Evolutionary conservation across 176 grass and related monocot genomes (phyloP), one percentile per base, ranked within the genome.

Genomic region (Stipa capillata): DNA sequence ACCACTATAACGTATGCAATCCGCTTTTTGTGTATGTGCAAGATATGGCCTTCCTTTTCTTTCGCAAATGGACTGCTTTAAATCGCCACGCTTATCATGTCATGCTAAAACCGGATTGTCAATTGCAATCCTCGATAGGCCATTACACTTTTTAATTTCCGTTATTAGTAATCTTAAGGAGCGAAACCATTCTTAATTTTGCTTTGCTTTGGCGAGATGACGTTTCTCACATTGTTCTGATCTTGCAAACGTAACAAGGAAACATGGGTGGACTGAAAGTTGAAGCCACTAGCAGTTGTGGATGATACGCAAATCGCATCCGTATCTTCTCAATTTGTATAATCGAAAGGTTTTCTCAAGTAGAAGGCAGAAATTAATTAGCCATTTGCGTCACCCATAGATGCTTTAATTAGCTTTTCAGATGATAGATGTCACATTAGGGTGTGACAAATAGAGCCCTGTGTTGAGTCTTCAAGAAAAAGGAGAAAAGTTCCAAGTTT

Each of bases 281-380:
- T 81, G 53, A 85, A 69, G 51, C 42, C 76, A 89, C 82, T 88
- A 66, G 31, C 32, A 67, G 20, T 71, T 89, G 82, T 81, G 77
- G 63, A 81, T 85, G 54, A 62, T 58, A 89, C 25, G n/a, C 45
- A 80, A 69, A 62, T 36, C 20, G 8, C 32, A 59, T 74, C 32
- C 76, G 60, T 85, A 64, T 81, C 54, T 81, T 69, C 44, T 55
- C 18, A 44, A 54, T 70, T 88, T 85, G 62, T 72, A 81, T 85
- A 81, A 73, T 36, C 8, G 37, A 77, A 89, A 89, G 82, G 28
- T 63, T 78, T n/a, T 21, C 1, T 44, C 62, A 85, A 69, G 33
- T 48, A 84, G 82, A 76, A 33, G 63, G 51, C 34, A 47, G 12
- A 55, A 54, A 68, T 25, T 33, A 45, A 74, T 49, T 49, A 69